A percentile compares a stretch with the other conserved stretches of the same genome.
These are phyloP conservation scores for Akebia trifoliata DNA, from an alignment of 164 flowering plant genomes.

Conservation along the genomic window DNA sequence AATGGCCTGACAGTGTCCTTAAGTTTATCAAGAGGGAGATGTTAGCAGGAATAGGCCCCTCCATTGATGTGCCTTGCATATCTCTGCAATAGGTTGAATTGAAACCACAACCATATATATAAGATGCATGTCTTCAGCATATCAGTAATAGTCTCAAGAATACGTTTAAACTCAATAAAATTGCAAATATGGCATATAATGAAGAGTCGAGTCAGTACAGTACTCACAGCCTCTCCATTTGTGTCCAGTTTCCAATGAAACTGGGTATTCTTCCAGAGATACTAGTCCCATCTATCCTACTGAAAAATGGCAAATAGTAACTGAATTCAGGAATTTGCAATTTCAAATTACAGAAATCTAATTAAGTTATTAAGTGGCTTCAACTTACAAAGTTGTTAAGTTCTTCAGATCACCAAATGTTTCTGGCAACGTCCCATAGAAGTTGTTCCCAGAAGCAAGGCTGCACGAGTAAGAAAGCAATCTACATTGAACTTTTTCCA, in stretches of 20 bases:
- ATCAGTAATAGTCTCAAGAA: background rate
- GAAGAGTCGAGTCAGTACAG: background rate
- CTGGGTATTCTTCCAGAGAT: too few species aligned
- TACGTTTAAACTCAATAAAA: background rate
- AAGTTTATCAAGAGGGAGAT: conserved; percentile 46
- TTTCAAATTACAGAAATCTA: too few species aligned
- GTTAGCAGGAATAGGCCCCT: conserved; percentile 65
- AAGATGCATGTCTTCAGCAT: background rate
- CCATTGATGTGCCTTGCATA: conserved; percentile 72
- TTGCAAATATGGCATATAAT: too few species aligned
- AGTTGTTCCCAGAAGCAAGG: conserved; percentile 46
- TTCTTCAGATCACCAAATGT: conserved; percentile 42
- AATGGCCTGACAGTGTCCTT: conserved; percentile 42
- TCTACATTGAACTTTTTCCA: background rate
- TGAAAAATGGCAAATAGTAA: conserved; percentile 44
- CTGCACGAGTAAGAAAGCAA: conserved; percentile 23
- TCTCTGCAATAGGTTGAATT: conserved; percentile 40
- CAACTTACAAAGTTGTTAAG: conserved; percentile 51
- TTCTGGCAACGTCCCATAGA: conserved; percentile 50
- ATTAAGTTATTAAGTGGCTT: too few species aligned
- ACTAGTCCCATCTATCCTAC: conserved; percentile 64
- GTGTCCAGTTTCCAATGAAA: conserved; percentile 71
- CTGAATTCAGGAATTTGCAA: background rate
- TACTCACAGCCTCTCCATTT: conserved; percentile 49
- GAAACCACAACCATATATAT: too few species aligned